Percentiles rank a stretch among this genome's conserved stretches.
phyloP scores from a whole-genome alignment of 2,329 filamentous ascomycete genomes.

The Aspergillus caelatus region DNA sequence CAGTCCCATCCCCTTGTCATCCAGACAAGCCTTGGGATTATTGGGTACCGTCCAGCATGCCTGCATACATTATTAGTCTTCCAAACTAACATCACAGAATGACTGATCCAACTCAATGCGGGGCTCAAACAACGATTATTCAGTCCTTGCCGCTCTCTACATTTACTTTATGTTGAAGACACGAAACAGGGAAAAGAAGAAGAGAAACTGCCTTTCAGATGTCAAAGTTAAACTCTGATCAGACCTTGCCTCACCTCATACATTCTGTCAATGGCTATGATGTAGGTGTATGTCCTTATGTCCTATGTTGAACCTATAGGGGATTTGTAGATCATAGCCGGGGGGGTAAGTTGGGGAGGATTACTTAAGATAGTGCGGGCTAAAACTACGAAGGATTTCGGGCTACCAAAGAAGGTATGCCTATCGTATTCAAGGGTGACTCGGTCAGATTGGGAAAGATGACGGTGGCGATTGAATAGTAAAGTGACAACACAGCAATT shows the following conservation, averaged over 20 bases:
- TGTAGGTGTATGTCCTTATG: neutral
- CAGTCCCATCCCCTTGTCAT: neutral
- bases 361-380: conserved; percentile 8
- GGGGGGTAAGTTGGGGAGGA: neutral
- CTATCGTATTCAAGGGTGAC: conserved; percentile 5
- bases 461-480: conserved; percentile 17
- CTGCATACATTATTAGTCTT: conserved; percentile 20
- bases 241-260: neutral
- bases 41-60: conserved; percentile 19
- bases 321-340: neutral
- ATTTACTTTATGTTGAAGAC: neutral
- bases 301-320: neutral
- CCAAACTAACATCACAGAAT: conserved; percentile 6
- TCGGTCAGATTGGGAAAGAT: conserved; percentile 5
- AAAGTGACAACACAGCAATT: conserved; percentile 23
- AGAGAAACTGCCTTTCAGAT: neutral
- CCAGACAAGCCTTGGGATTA: conserved; percentile 7
- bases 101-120: conserved; percentile 18
- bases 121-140: conserved; percentile 11
- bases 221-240: neutral
- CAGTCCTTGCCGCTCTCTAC: neutral
- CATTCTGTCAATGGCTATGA: neutral
- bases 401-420: conserved; percentile 17
- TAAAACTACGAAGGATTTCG: neutral
- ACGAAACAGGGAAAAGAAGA: neutral